Evolutionary conservation across 176 grass and related monocot genomes (phyloP).

Genomic region (Aegilops longissima): DNA sequence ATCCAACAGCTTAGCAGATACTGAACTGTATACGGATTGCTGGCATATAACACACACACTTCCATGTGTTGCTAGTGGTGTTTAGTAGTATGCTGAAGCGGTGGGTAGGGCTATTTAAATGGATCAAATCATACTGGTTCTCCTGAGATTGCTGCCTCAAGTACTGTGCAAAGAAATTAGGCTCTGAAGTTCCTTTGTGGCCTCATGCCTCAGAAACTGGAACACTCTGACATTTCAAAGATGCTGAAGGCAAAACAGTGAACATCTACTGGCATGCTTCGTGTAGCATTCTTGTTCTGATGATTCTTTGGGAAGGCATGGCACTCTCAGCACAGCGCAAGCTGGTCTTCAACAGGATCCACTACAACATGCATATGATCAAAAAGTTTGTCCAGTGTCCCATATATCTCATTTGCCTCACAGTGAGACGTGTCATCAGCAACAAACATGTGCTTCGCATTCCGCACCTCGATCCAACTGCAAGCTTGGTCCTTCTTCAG

Average conservation of each 20-base stretch:
- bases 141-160: neutral
- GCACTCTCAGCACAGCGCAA: conserved; percentile 25
- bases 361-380: conserved; percentile 36
- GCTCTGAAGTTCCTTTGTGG: neutral
- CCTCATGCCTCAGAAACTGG: neutral
- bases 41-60: neutral
- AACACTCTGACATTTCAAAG: neutral
- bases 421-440: conserved; percentile 52
- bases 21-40: neutral
- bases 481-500: conserved; percentile 65
- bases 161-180: neutral
- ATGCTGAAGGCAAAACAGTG: neutral
- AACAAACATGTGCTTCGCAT: conserved; percentile 57
- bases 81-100: conserved; percentile 2
- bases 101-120: neutral
- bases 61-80: conserved; percentile 2
- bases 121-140: neutral
- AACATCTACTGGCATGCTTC: neutral
- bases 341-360: conserved; percentile 29
- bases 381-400: conserved; percentile 38
- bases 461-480: conserved; percentile 75
- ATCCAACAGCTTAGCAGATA: neutral
- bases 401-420: conserved; percentile 43
- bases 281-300: neutral
- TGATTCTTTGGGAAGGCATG: neutral